A percentile compares a stretch with the other conserved stretches of the same genome.
These are phyloP conservation scores for Anisodus acutangulus DNA, from an alignment of 257 asterid genomes.

Conservation along the genomic window DNA sequence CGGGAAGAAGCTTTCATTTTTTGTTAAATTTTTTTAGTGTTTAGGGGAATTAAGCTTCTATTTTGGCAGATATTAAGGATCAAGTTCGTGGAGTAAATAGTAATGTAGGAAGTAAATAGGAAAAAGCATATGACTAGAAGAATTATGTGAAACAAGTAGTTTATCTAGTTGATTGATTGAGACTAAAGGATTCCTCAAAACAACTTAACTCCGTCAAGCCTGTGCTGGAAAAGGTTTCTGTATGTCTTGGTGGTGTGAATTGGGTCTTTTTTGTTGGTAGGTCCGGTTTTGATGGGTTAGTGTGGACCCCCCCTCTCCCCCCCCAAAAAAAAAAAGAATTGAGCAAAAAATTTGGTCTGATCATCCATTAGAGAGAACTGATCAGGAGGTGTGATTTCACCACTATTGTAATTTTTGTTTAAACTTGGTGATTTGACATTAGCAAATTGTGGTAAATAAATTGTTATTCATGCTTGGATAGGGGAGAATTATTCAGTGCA, in stretches of 20 bases:
- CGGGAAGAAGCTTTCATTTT: not conserved
- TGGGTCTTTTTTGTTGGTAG: not conserved
- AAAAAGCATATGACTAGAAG: not conserved
- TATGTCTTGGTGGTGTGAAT: slow-evolving; percentile 13
- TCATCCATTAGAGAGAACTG: not conserved
- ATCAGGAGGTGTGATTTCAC: not conserved
- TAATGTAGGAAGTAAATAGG: not conserved
- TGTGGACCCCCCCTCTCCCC: not conserved
- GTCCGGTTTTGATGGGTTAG: not conserved
- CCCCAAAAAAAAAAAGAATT: not conserved
- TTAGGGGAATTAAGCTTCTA: not conserved
- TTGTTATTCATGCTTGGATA: slow-evolving; percentile 5
- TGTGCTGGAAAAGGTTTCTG: not conserved
- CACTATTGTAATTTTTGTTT: not conserved
- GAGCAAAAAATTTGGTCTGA: not conserved
- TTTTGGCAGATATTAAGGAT: not conserved
- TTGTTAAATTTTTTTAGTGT: not conserved
- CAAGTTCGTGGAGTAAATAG: slow-evolving; percentile 12
- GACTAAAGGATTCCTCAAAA: not conserved
- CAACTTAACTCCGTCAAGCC: not conserved
- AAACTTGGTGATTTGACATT: slow-evolving; percentile 1
- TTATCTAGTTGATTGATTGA: slow-evolving; percentile 1
- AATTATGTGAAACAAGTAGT: not conserved
- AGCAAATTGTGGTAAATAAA: not conserved
- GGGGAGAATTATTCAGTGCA: not conserved